Conservation (phyloP, 2,329 filamentous ascomycete species). For the Sporothrix pallida region DNA sequence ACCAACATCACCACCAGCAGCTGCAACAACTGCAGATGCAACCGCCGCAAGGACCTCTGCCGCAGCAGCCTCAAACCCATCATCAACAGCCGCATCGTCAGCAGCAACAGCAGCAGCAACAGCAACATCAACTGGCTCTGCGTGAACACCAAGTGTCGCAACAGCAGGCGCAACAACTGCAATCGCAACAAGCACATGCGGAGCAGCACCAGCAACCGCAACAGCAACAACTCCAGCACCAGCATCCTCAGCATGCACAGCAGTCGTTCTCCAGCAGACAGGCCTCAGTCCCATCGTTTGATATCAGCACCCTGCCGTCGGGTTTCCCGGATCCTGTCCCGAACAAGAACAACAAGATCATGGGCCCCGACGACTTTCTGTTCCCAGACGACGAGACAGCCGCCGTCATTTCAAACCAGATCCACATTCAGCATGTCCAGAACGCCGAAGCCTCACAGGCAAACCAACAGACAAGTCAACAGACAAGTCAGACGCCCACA, state of each 20-base stretch:
- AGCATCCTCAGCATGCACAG: conserved; percentile 23
- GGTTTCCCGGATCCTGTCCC: conserved; percentile 1
- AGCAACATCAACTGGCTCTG: conserved; percentile 21
- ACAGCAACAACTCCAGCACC: conserved; percentile 15
- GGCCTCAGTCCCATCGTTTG: background rate
- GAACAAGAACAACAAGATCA: background rate
- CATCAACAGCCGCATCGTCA: conserved; percentile 21
- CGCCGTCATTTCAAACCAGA: conserved; percentile 21
- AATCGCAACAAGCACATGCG: background rate
- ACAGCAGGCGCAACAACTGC: conserved; percentile 27
- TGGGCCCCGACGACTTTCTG: conserved; percentile 36
- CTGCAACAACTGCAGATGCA: conserved; percentile 21
- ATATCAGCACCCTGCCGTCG: background rate
- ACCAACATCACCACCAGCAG: conserved; percentile 11
- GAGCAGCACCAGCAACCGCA: conserved; percentile 7
- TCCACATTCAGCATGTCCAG: background rate
- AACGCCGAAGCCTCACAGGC: no score
- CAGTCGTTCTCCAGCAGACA: conserved; percentile 30
- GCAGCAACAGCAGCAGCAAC: background rate
- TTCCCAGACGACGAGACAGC: conserved; percentile 39
- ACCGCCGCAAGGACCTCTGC: background rate
- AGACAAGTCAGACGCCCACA: no score
- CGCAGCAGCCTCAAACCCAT: background rate
- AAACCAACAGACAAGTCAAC: no score
- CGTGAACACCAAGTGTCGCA: conserved; percentile 25